These are phyloP conservation scores for Diaporthe aspalathi DNA, from an alignment of 2,329 filamentous ascomycete species.

Conservation along the genomic window DNA sequence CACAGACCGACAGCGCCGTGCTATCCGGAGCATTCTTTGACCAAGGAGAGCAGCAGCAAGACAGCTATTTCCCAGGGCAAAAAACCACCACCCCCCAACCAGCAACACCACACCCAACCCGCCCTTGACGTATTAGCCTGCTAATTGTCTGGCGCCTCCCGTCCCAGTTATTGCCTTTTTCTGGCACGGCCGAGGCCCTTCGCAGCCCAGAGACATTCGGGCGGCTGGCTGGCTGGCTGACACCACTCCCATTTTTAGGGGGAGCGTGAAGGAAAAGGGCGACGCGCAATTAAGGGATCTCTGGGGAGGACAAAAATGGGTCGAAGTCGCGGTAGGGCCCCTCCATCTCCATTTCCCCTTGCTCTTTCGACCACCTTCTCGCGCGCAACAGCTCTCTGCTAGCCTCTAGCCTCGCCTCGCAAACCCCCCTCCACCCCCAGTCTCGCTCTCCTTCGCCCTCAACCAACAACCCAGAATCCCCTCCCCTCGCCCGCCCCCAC, in stretches of 20 bases:
- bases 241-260: conserved; percentile 36
- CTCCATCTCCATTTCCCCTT: conserved; percentile 36
- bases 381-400: conserved; percentile 34
- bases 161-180: conserved; percentile 24
- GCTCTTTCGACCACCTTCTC: conserved; percentile 30
- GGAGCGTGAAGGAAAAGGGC: conserved; percentile 20
- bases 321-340: conserved; percentile 66
- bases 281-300: conserved; percentile 40
- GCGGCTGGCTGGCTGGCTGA: conserved; percentile 33
- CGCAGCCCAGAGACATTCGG: conserved; percentile 37
- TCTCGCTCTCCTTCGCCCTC: conserved; percentile 26
- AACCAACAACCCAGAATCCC: conserved; percentile 32
- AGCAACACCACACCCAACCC: conserved; percentile 22
- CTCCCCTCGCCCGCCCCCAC: not conserved
- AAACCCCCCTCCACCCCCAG: not conserved
- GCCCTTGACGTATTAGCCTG: conserved; percentile 33
- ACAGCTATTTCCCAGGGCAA: not conserved
- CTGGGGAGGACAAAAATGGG: conserved; percentile 55
- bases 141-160: conserved; percentile 31
- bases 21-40: conserved; percentile 14
- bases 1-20: conserved; percentile 13
- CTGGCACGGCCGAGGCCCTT: conserved; percentile 38
- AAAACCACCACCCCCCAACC: conserved; percentile 18
- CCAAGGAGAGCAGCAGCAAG: conserved; percentile 5
- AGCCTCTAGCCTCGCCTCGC: conserved; percentile 38